Evolutionary conservation across 2,329 filamentous ascomycete species (phyloP).

Genomic region (Ophiostoma ulmi): DNA sequence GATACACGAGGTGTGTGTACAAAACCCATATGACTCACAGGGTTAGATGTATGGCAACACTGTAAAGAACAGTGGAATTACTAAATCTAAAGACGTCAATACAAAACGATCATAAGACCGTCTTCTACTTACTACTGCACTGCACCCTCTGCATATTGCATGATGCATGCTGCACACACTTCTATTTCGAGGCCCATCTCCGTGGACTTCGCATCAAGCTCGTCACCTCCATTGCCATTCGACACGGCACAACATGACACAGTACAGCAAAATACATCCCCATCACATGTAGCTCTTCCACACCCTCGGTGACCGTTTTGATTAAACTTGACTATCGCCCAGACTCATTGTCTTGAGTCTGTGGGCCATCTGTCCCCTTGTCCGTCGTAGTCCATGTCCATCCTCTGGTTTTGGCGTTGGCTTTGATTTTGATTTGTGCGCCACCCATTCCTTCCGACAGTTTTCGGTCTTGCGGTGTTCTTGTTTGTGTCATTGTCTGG

Average conservation of each 20-base stretch:
- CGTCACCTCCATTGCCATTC: no score
- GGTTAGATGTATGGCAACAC: no score
- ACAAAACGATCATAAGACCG: not conserved
- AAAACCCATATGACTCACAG: not conserved
- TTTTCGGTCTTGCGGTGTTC: not conserved
- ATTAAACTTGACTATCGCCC: not conserved
- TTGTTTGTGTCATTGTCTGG: not conserved
- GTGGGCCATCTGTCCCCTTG: not conserved
- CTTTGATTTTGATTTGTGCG: no score
- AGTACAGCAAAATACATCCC: not conserved
- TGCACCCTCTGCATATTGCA: not conserved
- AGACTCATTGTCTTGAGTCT: not conserved
- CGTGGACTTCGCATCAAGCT: not conserved
- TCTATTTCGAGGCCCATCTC: not conserved
- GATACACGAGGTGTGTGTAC: not conserved
- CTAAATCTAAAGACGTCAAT: not conserved
- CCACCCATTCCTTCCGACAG: not conserved
- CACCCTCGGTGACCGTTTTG: not conserved
- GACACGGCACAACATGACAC: not conserved
- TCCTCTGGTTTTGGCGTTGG: not conserved
- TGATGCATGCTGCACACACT: not conserved
- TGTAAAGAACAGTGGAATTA: no score
- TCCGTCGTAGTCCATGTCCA: not conserved
- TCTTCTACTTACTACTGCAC: not conserved
- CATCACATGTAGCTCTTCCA: conserved; percentile 2